Evolutionary conservation across 2,329 filamentous ascomycete species (phyloP).

Genomic region (Venturia aucupariae): DNA sequence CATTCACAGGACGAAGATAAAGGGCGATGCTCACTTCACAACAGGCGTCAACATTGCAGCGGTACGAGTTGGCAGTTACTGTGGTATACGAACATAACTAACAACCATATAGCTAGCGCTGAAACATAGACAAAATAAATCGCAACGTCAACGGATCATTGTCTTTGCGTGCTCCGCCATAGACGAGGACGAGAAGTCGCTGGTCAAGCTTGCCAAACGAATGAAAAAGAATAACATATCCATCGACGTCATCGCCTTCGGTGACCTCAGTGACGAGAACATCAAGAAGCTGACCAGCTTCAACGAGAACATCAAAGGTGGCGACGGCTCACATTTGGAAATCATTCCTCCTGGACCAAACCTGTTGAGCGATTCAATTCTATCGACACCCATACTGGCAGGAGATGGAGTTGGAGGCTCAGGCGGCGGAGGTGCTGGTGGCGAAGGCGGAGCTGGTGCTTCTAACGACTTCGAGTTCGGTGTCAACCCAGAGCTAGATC

Average conservation of each 20-base stretch:
- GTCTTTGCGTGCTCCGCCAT: conserved; percentile 94
- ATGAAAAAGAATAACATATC: conserved; percentile 98
- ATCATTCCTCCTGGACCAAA: conserved; percentile 86
- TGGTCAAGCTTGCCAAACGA: conserved; percentile 86
- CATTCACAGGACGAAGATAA: conserved; percentile 88
- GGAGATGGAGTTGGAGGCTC: conserved; percentile 60
- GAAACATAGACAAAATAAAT: conserved; percentile 97
- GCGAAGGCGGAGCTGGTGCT: conserved; percentile 34
- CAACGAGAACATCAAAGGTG: conserved; percentile 84
- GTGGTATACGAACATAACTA: conserved; percentile 15
- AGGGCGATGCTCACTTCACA: conserved; percentile 76
- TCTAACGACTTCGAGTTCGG: conserved; percentile 73
- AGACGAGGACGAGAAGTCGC: conserved; percentile 77
- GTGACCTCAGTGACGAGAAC: conserved; percentile 82
- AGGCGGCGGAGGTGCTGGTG: conserved; percentile 32
- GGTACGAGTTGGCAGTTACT: conserved; percentile 46
- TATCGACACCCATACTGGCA: conserved; percentile 80
- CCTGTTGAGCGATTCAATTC: conserved; percentile 83
- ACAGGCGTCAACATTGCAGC: conserved; percentile 92
- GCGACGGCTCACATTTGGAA: conserved; percentile 83
- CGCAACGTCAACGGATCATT: conserved; percentile 91
- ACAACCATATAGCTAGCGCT: conserved; percentile 62
- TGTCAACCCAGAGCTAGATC: conserved; percentile 84
- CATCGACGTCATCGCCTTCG: conserved; percentile 91
- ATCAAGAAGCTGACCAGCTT: conserved; percentile 87